Evolutionary conservation across 2,329 filamentous ascomycete species (phyloP).

Genomic region (Fusarium heterosporum): DNA sequence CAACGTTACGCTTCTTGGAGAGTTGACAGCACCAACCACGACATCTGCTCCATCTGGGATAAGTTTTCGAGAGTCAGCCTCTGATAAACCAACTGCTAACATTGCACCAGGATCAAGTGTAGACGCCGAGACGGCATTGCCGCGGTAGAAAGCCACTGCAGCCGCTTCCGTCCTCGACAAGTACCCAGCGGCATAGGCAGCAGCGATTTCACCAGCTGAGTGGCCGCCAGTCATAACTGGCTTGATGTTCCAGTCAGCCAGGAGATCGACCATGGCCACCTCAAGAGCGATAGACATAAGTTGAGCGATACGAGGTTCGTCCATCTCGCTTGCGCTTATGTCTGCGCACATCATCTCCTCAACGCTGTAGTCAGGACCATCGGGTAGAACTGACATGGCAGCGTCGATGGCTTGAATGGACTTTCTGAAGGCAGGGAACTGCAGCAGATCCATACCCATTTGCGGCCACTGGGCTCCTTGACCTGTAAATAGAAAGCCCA

Average conservation of each 20-base stretch:
- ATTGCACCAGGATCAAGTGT: background rate
- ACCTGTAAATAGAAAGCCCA: background rate
- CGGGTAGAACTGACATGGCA: background rate
- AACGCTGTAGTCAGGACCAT: background rate
- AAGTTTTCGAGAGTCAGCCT: background rate
- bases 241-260: background rate
- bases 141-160: background rate
- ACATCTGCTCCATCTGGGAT: background rate
- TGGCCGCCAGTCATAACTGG: background rate
- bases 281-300: background rate
- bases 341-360: background rate
- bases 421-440: background rate
- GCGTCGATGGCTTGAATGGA: background rate
- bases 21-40: slow-evolving; percentile 37
- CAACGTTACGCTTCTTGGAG: slow-evolving; percentile 46
- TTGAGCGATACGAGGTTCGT: background rate
- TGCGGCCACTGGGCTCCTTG: background rate
- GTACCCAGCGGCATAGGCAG: background rate
- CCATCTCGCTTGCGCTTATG: background rate
- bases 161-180: background rate
- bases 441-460: background rate
- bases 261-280: background rate
- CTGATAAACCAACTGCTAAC: background rate
- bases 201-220: background rate
- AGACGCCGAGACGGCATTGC: background rate